Conservation (phyloP, 1,139 yeast species). For the Zygosaccharomyces sapae region DNA sequence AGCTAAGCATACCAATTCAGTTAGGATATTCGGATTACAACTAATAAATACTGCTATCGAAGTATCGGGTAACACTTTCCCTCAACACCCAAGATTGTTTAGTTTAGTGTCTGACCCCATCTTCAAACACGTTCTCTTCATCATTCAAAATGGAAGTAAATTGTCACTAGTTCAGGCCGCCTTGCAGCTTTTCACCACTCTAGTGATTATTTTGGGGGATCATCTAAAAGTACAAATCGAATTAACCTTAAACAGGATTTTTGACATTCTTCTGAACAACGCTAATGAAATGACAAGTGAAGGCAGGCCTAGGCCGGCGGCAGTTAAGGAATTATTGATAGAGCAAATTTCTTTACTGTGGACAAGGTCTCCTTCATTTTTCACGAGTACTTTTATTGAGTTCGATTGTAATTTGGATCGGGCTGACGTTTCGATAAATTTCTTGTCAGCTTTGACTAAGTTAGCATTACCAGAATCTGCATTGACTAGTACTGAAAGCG, state of each 20-base stretch:
- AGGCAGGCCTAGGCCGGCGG: constrained; percentile 38
- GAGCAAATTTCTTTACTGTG: constrained; percentile 81
- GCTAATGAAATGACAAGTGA: constrained; percentile 8
- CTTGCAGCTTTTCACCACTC: constrained; percentile 68
- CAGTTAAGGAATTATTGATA: constrained; percentile 71
- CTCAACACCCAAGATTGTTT: constrained; percentile 62
- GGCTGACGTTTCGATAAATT: constrained; percentile 67
- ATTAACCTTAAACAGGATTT: constrained; percentile 55
- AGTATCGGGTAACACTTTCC: constrained; percentile 66
- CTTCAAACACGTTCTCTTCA: constrained; percentile 76
- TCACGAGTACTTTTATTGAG: constrained; percentile 70
- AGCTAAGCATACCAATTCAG: constrained; percentile 79
- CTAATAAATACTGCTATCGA: constrained; percentile 78
- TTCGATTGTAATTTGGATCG: constrained; percentile 92
- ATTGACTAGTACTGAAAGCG: constrained; percentile 68
- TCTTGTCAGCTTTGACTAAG: constrained; percentile 68
- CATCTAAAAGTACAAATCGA: constrained; percentile 65
- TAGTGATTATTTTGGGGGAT: constrained; percentile 55
- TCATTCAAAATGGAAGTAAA: constrained; percentile 65
- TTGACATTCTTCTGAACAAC: constrained; percentile 50
- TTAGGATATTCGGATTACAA: constrained; percentile 77
- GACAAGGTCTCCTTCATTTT: constrained; percentile 77
- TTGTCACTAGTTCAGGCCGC: constrained; percentile 70
- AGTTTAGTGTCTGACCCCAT: constrained; percentile 71
- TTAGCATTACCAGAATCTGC: constrained; percentile 82